Base-by-base conservation (phyloP, 129 eudicot species). In the Flaveria robusta region DNA sequence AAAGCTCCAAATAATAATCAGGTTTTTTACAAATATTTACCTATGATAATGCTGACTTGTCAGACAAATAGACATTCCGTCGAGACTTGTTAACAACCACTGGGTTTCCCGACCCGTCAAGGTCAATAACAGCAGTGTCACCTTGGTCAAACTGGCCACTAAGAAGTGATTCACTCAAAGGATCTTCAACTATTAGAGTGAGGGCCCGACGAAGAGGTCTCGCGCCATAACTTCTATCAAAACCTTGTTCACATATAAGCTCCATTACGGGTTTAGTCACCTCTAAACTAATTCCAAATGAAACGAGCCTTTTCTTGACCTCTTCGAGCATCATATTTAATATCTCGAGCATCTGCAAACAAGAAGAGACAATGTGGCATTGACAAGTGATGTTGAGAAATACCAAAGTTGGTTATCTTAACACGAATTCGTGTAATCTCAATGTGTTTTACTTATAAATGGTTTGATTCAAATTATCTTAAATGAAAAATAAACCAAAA, bases 201-300 rank as follows among this genome's bases (percentile, higher is more conserved):
- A 92, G 86, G 9, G 97, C 97, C 79, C 97, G 78, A 66, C 97
- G 81, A 58, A 92, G 90, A 27, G 97, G 97, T 26, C 97, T 86
- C 8, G 97, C 97, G 15, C 97, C 97, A 45, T 92, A 92, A 71
- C 85, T 89, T 51, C 92, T 76, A 66, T 92, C 96, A 65, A 78
- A 92, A 29, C 97, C 97, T 71, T 89, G 91, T 74, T 87, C 69
- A 67, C 97, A 92, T 51, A 92, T 85, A n/a, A 85, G 85, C 80
- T 92, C 91, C 91, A 81, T 77, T n/a, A 85, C 82, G 5, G 89
- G 80, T 71, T 83, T 76, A 3, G 97, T 82, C 58, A 92, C 97
- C 85, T 87, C 96, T 76, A 92, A 63, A 18, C 74, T 72, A 22
- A 92, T 84, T 60, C 91, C 96, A 71, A 85, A 77, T 26, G 91